A percentile compares a stretch with the other conserved stretches of the same genome.
phyloP scores from a whole-genome alignment of 169 alveolate species.

The Toxoplasma gondii region DNA sequence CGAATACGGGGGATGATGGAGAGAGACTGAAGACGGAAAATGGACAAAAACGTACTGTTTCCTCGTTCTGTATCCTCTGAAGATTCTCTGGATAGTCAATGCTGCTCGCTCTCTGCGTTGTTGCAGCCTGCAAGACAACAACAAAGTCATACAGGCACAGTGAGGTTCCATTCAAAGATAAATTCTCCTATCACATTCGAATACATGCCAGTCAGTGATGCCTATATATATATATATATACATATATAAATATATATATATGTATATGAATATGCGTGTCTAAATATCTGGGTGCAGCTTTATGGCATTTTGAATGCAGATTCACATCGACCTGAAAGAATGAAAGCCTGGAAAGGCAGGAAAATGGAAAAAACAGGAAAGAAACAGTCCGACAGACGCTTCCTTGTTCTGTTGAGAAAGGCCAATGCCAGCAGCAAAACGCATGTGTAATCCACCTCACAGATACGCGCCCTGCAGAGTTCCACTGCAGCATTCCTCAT shows the following conservation, averaged over 20 bases:
- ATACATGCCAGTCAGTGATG: not conserved
- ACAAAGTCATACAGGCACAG: not conserved
- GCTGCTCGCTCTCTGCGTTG: slow-evolving; percentile 41
- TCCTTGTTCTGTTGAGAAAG: not conserved
- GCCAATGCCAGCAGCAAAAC: not conserved
- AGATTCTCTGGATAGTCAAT: slow-evolving; percentile 66
- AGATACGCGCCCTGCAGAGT: no score
- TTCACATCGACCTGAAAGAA: no score
- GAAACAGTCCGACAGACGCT: not conserved
- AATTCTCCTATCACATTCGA: not conserved
- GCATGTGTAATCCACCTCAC: no score
- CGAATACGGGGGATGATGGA: no score
- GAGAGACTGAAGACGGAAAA: no score
- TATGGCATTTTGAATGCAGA: no score
- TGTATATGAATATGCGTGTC: not conserved
- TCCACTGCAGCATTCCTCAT: no score
- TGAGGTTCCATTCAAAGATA: not conserved
- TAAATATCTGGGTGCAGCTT: no score
- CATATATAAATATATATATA: not conserved
- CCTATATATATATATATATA: not conserved
- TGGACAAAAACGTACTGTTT: not conserved
- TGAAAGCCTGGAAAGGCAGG: not conserved
- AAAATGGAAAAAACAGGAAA: not conserved
- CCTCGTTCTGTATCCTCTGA: slow-evolving; percentile 70
- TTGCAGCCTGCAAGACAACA: slow-evolving; percentile 26